A percentile compares a stretch with the other conserved stretches of the same genome.
phyloP scores from a whole-genome alignment of 352 stramenopile genomes.

The Paralagenidium karlingii region DNA sequence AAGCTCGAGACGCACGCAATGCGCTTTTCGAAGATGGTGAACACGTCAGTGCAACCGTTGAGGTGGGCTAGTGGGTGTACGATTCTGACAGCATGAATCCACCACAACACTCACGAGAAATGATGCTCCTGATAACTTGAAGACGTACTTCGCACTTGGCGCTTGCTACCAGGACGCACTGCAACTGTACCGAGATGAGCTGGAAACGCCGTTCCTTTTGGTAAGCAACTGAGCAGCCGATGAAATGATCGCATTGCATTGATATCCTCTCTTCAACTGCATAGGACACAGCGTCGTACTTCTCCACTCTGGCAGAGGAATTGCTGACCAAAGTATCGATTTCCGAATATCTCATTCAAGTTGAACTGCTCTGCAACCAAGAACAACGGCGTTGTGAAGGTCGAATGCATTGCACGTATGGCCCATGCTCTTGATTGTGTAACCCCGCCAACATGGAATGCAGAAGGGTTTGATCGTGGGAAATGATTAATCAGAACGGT shows the following conservation, averaged over 20 bases:
- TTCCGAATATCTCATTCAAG: slow-evolving; percentile 57
- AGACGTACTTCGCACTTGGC: slow-evolving; percentile 72
- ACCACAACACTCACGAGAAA: neutral
- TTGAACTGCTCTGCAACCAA: slow-evolving; percentile 59
- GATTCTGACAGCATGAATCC: neutral
- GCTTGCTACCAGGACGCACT: slow-evolving; percentile 67
- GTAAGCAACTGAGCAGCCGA: slow-evolving; percentile 8
- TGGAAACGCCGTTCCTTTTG: slow-evolving; percentile 59
- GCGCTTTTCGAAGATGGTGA: slow-evolving; percentile 67
- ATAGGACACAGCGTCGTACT: slow-evolving; percentile 58
- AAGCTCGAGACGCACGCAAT: slow-evolving; percentile 25
- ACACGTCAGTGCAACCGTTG: slow-evolving; percentile 44
- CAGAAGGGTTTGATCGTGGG: too few relatives aligned
- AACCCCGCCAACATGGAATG: too few relatives aligned
- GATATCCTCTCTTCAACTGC: neutral
- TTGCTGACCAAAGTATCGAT: slow-evolving; percentile 53
- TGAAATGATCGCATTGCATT: neutral
- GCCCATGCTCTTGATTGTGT: neutral
- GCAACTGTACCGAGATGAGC: slow-evolving; percentile 65
- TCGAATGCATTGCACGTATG: slow-evolving; percentile 62
- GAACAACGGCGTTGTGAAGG: slow-evolving; percentile 68
- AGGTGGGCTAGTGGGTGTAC: slow-evolving; percentile 18
- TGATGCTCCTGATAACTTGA: slow-evolving; percentile 3
- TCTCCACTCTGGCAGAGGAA: slow-evolving; percentile 45
- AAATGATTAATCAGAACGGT: slow-evolving; percentile 32